A percentile compares a stretch with the other conserved stretches of the same genome.
phyloP scores from a whole-genome alignment of 371 early-diverging fungal species.

The Sanchytrium tribonematis region DNA sequence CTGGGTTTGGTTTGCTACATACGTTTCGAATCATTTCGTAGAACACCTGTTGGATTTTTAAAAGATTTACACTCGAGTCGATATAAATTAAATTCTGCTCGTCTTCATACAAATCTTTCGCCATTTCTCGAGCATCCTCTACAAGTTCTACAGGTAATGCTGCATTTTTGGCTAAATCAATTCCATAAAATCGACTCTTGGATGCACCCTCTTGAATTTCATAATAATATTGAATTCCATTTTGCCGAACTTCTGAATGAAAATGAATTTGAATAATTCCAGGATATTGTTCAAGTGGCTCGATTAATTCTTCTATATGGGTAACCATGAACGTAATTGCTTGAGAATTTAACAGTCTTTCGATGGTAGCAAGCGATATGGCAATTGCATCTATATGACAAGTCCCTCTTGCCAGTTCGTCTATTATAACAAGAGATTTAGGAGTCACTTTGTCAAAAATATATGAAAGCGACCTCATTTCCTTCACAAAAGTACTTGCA shows the following conservation, averaged over 20 bases:
- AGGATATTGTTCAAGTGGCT: slow-evolving; percentile 2
- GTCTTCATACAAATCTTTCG: neutral
- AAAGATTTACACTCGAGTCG: neutral
- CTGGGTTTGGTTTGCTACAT: neutral
- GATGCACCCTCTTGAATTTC: neutral
- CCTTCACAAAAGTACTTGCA: slow-evolving; percentile 60
- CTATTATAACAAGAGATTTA: slow-evolving; percentile 53
- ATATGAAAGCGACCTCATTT: slow-evolving; percentile 65
- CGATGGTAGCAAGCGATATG: slow-evolving; percentile 45
- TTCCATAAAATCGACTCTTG: neutral
- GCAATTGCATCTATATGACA: slow-evolving; percentile 51
- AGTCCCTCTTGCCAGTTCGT: slow-evolving; percentile 90
- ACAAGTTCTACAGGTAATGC: neutral
- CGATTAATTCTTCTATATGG: slow-evolving; percentile 7
- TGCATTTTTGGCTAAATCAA: neutral
- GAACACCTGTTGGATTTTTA: neutral
- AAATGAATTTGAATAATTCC: neutral
- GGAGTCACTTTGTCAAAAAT: slow-evolving; percentile 40
- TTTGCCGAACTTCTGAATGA: neutral
- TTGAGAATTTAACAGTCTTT: slow-evolving; percentile 28
- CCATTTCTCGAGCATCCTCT: neutral
- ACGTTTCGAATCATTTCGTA: neutral
- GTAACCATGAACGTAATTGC: slow-evolving; percentile 5
- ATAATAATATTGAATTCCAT: neutral
- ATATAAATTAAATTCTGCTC: neutral